A percentile compares a stretch with the other conserved stretches of the same genome.
Evolutionary conservation across 1,284 basidiomycete genomes (phyloP).

Genomic region (Salmacisia buchloeana): DNA sequence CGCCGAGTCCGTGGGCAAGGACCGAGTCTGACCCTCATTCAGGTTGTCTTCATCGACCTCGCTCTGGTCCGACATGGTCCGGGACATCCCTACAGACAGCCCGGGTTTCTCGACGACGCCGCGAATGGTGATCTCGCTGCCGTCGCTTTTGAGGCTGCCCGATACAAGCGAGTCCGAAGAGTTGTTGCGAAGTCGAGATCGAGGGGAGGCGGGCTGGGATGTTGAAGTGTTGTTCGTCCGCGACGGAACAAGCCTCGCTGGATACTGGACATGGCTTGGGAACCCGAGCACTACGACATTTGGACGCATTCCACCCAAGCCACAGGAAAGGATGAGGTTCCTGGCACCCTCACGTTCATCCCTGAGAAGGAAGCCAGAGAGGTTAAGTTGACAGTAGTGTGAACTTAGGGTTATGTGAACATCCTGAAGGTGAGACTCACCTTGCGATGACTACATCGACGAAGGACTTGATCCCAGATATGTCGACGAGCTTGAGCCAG

Average conservation of each 20-base stretch:
- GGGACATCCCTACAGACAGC: neutral
- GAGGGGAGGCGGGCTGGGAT: neutral
- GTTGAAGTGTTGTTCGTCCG: neutral
- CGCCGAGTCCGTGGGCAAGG: slow-evolving; percentile 39
- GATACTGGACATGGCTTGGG: slow-evolving; percentile 35
- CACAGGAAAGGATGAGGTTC: slow-evolving; percentile 43
- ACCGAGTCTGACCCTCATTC: neutral
- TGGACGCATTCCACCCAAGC: slow-evolving; percentile 49
- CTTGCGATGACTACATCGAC: slow-evolving; percentile 47
- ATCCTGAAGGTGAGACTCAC: neutral
- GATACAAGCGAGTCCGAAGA: neutral
- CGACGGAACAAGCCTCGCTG: neutral
- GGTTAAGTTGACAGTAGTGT: too few species aligned
- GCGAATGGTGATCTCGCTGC: slow-evolving; percentile 40
- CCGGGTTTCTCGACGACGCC: slow-evolving; percentile 13
- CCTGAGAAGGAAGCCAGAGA: too few species aligned
- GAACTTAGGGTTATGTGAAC: too few species aligned
- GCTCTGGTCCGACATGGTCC: slow-evolving; percentile 14
- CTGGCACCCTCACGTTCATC: slow-evolving; percentile 48
- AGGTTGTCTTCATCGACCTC: slow-evolving; percentile 23
- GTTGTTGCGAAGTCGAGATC: neutral
- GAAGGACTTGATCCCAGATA: slow-evolving; percentile 47
- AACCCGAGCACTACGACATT: slow-evolving; percentile 49
- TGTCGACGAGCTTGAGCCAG: slow-evolving; percentile 49
- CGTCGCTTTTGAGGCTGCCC: slow-evolving; percentile 20